Conservation (phyloP, 2,329 filamentous ascomycete genomes). For the Beauveria sp. region DNA sequence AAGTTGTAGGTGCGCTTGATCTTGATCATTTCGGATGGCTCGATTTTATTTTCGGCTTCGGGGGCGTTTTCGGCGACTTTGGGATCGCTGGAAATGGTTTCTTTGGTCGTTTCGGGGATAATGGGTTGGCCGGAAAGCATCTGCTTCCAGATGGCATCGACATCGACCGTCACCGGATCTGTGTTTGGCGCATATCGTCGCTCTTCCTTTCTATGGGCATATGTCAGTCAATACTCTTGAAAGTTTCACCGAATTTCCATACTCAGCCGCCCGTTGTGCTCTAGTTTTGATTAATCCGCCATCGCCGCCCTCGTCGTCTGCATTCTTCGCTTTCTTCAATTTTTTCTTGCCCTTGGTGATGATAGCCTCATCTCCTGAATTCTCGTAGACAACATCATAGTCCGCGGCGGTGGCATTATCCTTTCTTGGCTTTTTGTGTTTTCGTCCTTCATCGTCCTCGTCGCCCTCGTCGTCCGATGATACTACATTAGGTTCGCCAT, state of each 20-base stretch:
- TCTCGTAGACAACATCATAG: slow-evolving; percentile 48
- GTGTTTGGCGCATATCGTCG: slow-evolving; percentile 42
- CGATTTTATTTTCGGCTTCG: slow-evolving; percentile 14
- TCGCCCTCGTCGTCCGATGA: slow-evolving; percentile 44
- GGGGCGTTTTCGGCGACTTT: slow-evolving; percentile 4
- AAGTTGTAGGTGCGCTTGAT: slow-evolving; percentile 70
- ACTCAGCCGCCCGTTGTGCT: slow-evolving; percentile 60
- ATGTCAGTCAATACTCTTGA: slow-evolving; percentile 12
- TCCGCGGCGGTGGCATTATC: slow-evolving; percentile 16
- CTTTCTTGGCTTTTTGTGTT: slow-evolving; percentile 8
- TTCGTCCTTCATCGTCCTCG: slow-evolving; percentile 21
- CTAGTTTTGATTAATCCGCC: slow-evolving; percentile 65
- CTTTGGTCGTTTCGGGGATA: slow-evolving; percentile 3
- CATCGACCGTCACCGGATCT: slow-evolving; percentile 60
- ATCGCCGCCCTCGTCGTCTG: slow-evolving; percentile 50
- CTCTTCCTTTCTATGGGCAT: slow-evolving; percentile 44
- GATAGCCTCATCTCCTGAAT: slow-evolving; percentile 66
- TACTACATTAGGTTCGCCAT: slow-evolving; percentile 39
- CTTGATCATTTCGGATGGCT: slow-evolving; percentile 40
- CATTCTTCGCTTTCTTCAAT: slow-evolving; percentile 31
- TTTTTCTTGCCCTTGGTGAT: slow-evolving; percentile 55
- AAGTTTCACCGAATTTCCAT: slow-evolving; percentile 17
- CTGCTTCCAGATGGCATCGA: slow-evolving; percentile 62
- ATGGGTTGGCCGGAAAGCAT: slow-evolving; percentile 44
- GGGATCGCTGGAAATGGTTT: neutral